Percentiles rank a stretch among this genome's conserved stretches.
These are phyloP conservation scores for Volvox reticuliferus DNA, from an alignment of 139 green algal species.

Conservation along the genomic window DNA sequence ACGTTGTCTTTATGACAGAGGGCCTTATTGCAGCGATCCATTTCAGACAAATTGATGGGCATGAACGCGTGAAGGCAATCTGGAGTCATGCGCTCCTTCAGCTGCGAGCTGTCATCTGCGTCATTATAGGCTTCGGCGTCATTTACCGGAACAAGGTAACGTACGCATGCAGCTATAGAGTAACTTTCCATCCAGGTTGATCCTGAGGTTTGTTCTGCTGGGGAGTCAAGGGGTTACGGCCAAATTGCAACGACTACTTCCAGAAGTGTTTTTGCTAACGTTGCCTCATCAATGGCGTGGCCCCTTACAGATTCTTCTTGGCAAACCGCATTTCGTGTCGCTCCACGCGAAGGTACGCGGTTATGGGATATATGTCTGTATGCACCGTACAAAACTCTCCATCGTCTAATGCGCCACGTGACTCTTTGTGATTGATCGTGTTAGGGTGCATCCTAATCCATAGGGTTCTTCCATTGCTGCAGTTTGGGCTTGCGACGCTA, in stretches of 20 bases:
- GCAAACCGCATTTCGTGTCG: slow-evolving; percentile 61
- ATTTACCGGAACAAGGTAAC: slow-evolving; percentile 77
- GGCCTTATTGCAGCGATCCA: slow-evolving; percentile 54
- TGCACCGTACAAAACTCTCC: too few relatives aligned
- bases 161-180: neutral
- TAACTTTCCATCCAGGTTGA: too few relatives aligned
- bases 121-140: slow-evolving; percentile 64
- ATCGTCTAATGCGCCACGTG: too few relatives aligned
- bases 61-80: slow-evolving; percentile 57
- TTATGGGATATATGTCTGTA: too few relatives aligned
- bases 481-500: slow-evolving; percentile 68
- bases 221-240: too few relatives aligned
- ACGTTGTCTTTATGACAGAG: slow-evolving; percentile 63
- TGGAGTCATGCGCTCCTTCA: slow-evolving; percentile 60
- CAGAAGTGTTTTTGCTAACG: too few relatives aligned
- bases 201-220: too few relatives aligned
- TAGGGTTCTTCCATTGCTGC: neutral
- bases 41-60: slow-evolving; percentile 54
- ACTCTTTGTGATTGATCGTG: too few relatives aligned
- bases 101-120: slow-evolving; percentile 48
- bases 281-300: too few relatives aligned
- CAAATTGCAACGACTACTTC: too few relatives aligned
- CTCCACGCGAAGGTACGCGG: slow-evolving; percentile 59
- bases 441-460: too few relatives aligned
- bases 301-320: slow-evolving; percentile 39